Evolutionary conservation across 2,329 filamentous ascomycete genomes (phyloP).

Genomic region (Diaporthe eres): DNA sequence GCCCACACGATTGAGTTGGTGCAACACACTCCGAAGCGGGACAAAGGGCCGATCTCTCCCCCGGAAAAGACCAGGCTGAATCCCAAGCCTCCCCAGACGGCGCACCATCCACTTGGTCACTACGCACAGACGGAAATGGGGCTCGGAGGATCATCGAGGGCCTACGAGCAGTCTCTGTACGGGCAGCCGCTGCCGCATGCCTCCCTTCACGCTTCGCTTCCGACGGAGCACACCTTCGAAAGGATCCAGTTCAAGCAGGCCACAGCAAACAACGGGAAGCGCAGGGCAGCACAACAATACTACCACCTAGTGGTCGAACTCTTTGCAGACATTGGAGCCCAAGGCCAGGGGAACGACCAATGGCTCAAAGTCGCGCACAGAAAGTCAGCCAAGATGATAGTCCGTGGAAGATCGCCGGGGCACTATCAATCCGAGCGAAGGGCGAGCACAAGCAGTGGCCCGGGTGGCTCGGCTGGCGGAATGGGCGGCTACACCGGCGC

Average conservation of each 20-base stretch:
- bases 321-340: constrained; percentile 75
- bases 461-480: constrained; percentile 74
- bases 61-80: constrained; percentile 78
- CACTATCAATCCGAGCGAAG: constrained; percentile 82
- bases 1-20: constrained; percentile 86
- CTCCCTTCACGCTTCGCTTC: constrained; percentile 50
- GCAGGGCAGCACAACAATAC: constrained; percentile 90
- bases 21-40: constrained; percentile 91
- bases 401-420: constrained; percentile 86
- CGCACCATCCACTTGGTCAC: constrained; percentile 60
- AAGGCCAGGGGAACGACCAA: constrained; percentile 59
- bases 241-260: constrained; percentile 96
- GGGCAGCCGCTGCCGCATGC: constrained; percentile 51
- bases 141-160: constrained; percentile 51
- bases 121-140: constrained; percentile 57
- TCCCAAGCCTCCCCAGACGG: constrained; percentile 72
- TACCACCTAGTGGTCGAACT: constrained; percentile 93
- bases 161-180: constrained; percentile 59
- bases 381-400: constrained; percentile 86
- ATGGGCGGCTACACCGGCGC: constrained; percentile 62
- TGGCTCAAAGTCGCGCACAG: constrained; percentile 80
- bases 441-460: constrained; percentile 77
- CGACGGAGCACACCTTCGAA: constrained; percentile 79
- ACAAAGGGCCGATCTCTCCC: constrained; percentile 85
- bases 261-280: constrained; percentile 93